Conservation (phyloP, 768 basidiomycete species). For the Tricholomella constricta region DNA sequence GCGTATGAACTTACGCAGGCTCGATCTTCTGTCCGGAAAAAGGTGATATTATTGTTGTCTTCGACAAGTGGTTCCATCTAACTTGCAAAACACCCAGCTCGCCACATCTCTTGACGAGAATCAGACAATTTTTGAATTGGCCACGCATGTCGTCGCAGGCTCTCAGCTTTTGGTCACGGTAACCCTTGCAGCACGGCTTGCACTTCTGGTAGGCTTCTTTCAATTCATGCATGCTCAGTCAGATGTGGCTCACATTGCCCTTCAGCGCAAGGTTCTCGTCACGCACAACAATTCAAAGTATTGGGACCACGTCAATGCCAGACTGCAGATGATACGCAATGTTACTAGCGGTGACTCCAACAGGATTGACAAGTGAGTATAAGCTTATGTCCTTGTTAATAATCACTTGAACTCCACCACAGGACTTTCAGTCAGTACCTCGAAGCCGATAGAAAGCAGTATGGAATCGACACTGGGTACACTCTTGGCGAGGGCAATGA, state of each 20-base stretch:
- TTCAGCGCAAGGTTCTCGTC: slow-evolving; percentile 15
- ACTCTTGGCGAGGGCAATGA: background rate
- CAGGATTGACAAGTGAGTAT: slow-evolving; percentile 11
- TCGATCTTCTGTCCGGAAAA: slow-evolving; percentile 23
- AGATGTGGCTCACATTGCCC: background rate
- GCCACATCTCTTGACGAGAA: no score
- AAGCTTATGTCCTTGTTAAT: background rate
- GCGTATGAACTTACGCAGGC: slow-evolving; percentile 21
- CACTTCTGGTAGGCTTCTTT: slow-evolving; percentile 19
- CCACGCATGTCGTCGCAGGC: slow-evolving; percentile 13
- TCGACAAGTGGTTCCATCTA: no score
- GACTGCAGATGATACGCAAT: slow-evolving; percentile 9
- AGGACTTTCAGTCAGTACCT: slow-evolving; percentile 6
- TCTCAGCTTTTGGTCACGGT: slow-evolving; percentile 17
- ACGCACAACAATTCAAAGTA: slow-evolving; percentile 4
- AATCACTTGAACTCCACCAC: background rate
- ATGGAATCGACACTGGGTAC: background rate
- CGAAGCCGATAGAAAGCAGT: slow-evolving; percentile 3
- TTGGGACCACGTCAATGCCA: slow-evolving; percentile 19
- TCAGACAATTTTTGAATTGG: slow-evolving; percentile 9
- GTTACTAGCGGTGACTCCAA: slow-evolving; percentile 2
- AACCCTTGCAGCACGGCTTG: slow-evolving; percentile 16
- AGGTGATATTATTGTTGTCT: background rate
- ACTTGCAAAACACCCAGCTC: no score
- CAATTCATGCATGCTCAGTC: background rate